phyloP scores from a whole-genome alignment of 2,329 filamentous ascomycete genomes.

The Lasiodiplodia sp. region DNA sequence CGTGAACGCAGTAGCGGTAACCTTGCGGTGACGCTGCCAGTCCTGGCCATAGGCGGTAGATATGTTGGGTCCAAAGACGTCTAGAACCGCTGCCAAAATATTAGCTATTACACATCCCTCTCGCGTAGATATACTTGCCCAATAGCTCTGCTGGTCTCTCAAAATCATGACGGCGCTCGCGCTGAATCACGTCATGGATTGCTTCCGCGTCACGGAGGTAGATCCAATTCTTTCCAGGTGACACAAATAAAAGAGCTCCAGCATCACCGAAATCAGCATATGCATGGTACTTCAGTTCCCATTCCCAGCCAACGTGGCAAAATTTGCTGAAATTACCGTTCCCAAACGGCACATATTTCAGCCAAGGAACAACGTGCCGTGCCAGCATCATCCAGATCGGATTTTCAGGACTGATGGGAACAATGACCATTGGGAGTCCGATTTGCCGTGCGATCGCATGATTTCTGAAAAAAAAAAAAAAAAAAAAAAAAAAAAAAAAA shows the following conservation, averaged over 20 bases:
- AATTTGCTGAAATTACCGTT: constrained; percentile 35
- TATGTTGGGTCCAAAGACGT: constrained; percentile 45
- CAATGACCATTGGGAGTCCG: constrained; percentile 20
- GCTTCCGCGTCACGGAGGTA: constrained; percentile 35
- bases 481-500: too few species aligned
- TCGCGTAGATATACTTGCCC: not conserved
- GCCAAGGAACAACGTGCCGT: constrained; percentile 31
- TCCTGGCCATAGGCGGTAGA: constrained; percentile 38
- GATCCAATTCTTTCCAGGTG: constrained; percentile 37
- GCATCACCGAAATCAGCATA: constrained; percentile 34
- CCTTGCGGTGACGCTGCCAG: constrained; percentile 54
- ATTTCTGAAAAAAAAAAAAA: constrained; percentile 31
- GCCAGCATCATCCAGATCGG: constrained; percentile 36
- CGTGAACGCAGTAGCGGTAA: constrained; percentile 53
- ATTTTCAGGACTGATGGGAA: constrained; percentile 37
- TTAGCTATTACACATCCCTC: not conserved
- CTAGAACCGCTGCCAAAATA: constrained; percentile 31
- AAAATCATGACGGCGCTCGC: constrained; percentile 33
- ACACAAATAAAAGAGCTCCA: constrained; percentile 36
- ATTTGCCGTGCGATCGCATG: not conserved
- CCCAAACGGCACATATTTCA: constrained; percentile 34
- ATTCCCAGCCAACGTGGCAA: constrained; percentile 38
- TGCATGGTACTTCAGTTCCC: constrained; percentile 33
- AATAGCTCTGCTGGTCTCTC: constrained; percentile 36
- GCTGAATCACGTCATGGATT: constrained; percentile 33